Evolutionary conservation across 2,329 filamentous ascomycete genomes (phyloP).

Genomic region (Xylariaceae sp.): DNA sequence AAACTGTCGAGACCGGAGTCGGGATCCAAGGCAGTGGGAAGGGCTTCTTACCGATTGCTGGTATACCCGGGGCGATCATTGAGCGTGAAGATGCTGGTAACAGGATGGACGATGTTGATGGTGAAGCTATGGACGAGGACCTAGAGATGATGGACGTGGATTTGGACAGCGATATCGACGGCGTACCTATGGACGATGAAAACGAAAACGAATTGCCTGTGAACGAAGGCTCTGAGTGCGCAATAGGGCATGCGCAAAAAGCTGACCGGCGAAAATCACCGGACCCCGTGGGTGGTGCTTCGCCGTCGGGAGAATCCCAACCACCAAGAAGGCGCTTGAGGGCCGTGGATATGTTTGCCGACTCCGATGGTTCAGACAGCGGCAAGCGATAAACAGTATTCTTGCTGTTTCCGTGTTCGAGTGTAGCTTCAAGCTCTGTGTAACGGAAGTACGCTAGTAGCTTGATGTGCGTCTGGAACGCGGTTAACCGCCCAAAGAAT

Average conservation of each 20-base stretch:
- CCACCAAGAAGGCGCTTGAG: conserved; percentile 59
- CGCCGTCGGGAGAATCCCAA: conserved; percentile 20
- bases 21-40: conserved; percentile 1
- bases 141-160: conserved; percentile 44
- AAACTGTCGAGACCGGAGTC: conserved; percentile 42
- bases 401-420: no score
- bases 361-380: conserved; percentile 56
- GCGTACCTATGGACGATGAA: conserved; percentile 35
- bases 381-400: conserved; percentile 14
- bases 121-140: conserved; percentile 39
- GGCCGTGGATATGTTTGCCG: conserved; percentile 84
- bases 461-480: no score
- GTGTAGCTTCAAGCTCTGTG: no score
- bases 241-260: conserved; percentile 13
- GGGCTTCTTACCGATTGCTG: conserved; percentile 24
- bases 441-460: no score
- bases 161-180: conserved; percentile 44
- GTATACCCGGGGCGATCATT: conserved; percentile 11
- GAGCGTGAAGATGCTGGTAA: conserved; percentile 37
- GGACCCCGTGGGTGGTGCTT: conserved; percentile 13
- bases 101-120: conserved; percentile 34
- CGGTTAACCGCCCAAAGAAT: no score
- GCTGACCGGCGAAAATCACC: conserved; percentile 19
- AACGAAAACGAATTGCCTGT: conserved; percentile 26
- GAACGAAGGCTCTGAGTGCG: no score